Conservation (phyloP, 148 eudicot genomes). For the Dysphania ambrosioides region DNA sequence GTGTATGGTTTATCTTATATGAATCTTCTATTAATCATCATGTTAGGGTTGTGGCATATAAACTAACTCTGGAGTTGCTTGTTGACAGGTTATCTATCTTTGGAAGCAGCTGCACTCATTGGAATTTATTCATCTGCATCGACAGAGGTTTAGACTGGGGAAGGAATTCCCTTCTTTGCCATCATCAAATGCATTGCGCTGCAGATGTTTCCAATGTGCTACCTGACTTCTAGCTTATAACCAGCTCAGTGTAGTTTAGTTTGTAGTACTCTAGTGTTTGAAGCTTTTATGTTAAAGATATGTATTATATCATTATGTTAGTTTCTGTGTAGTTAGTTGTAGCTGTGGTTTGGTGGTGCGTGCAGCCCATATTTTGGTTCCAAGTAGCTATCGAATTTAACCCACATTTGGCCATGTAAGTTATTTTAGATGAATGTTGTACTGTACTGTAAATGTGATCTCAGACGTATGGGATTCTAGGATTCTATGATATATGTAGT, state of each 20-base stretch:
- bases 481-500: too few species aligned
- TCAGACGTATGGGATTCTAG: too few species aligned
- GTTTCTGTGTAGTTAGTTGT: too few species aligned
- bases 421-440: slow-evolving; percentile 11
- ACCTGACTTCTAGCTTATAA: not conserved
- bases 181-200: not conserved
- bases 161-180: not conserved
- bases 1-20: too few species aligned
- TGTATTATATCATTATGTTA: too few species aligned
- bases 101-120: too few species aligned
- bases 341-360: too few species aligned
- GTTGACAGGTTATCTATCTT: not conserved
- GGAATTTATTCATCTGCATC: not conserved
- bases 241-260: not conserved
- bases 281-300: too few species aligned
- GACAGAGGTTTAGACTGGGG: not conserved
- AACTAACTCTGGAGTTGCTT: not conserved
- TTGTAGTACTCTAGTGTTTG: too few species aligned
- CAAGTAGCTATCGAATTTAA: slow-evolving; percentile 15
- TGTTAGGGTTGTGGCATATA: too few species aligned
- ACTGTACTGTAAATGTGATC: not conserved
- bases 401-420: slow-evolving; percentile 10
- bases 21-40: too few species aligned
- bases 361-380: too few species aligned
- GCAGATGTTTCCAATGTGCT: slow-evolving; percentile 5